Base-by-base conservation (phyloP, 2,329 filamentous ascomycete genomes). In the Teratosphaeria epicoccoides region DNA sequence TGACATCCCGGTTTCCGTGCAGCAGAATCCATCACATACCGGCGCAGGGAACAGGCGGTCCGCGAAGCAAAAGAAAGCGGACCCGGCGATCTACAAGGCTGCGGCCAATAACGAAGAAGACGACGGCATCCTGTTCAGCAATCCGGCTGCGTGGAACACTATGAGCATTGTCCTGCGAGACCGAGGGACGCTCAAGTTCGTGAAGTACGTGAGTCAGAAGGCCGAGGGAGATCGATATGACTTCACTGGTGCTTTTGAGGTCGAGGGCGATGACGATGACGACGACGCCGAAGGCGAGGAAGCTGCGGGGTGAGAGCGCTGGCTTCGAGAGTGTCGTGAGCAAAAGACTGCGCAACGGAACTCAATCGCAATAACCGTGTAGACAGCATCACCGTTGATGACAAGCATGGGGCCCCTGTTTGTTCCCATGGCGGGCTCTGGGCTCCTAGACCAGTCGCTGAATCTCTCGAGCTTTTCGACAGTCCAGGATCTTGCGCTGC, bases 141-240 rank as follows among this genome's bases (percentile, higher is more conserved):
- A 82, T 61, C 76, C 82, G 0, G 82, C 84, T 1, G 73, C 75
- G 6, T 98, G 93, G 93, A 97, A 97, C 69, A 88, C 86, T 57
- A 77, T 98, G 73, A 89, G 85, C 57, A 81, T 98, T 58, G 93
- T 97, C 26, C 73, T 97, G 59, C 80, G 93, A 52, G 93, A 98
- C 66, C 82, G 81, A 59, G 90, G 88, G 12, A 85, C 86, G 12
- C 75, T 98, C 65, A 84, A 88, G 67, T 98, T 98, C 66, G 89
- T 97, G 63, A 98, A 97, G 75, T 98, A 97, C 68, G 85, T 98
- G 22, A 94, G 86, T 69, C 77, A 77, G 54, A 80, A 78, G 48
- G 93, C 93, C 6, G 81, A 81, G 64, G 93, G 93, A 0, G 93
- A 97, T 70, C 78, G 93, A 43, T 97, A 90, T 88, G 93, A 98